phyloP scores from a whole-genome alignment of 441 rosid species.

The Adansonia rubrostipa region DNA sequence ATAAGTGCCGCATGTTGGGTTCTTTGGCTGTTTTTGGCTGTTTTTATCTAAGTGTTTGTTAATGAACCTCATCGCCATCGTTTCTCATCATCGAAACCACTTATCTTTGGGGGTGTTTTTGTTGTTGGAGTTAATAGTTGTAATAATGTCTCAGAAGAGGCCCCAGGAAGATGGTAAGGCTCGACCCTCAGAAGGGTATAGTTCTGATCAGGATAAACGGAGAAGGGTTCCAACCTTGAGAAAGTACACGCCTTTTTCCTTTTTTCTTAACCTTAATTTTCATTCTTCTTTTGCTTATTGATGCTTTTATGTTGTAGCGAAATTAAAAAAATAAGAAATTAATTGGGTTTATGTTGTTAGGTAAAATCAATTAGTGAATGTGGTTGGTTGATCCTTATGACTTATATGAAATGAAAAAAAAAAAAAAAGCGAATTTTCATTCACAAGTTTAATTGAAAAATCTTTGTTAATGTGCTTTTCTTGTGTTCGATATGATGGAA shows the following conservation, averaged over 20 bases:
- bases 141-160: conserved; percentile 84
- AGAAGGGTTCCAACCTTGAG: conserved; percentile 52
- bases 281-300: not conserved
- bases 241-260: conserved; percentile 41
- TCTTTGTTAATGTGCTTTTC: not conserved
- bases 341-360: conserved; percentile 24
- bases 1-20: conserved; percentile 39
- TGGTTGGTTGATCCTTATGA: not conserved
- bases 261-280: not conserved
- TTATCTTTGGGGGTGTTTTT: conserved; percentile 17
- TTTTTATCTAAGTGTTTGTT: not conserved
- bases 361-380: conserved; percentile 15
- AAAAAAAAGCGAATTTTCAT: not conserved
- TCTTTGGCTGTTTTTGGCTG: conserved; percentile 22
- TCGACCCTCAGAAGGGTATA: conserved; percentile 44
- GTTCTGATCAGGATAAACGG: conserved; percentile 65
- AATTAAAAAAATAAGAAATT: not conserved
- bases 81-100: conserved; percentile 20
- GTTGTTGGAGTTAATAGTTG: conserved; percentile 32
- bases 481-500: not conserved
- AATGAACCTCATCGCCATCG: not conserved
- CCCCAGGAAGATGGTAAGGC: conserved; percentile 69
- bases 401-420: not conserved
- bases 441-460: not conserved
- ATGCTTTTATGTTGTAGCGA: not conserved